Percentiles rank a stretch among this genome's conserved stretches.
Conservation (phyloP, 2,329 filamentous ascomycete species). For the Fusarium subtropicale region DNA sequence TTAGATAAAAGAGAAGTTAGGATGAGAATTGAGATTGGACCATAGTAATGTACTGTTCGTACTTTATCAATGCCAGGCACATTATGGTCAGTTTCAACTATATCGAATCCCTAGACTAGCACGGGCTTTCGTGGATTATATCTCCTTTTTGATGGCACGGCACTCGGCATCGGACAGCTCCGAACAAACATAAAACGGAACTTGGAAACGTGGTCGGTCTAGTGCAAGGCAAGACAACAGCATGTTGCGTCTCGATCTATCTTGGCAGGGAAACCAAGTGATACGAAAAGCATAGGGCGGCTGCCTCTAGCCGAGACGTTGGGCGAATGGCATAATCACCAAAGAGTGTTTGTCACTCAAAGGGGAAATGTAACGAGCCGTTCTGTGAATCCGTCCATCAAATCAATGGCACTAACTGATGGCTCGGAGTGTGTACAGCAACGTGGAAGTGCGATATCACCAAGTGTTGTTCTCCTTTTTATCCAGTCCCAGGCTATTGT, state of each 20-base stretch:
- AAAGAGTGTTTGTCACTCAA: conserved; percentile 29
- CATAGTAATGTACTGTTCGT: not conserved
- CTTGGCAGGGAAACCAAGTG: conserved; percentile 36
- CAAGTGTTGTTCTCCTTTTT: not conserved
- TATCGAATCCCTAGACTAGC: not conserved
- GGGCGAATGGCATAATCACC: conserved; percentile 19
- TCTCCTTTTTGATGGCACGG: conserved; percentile 1
- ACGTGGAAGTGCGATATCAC: conserved; percentile 8
- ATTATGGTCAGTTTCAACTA: not conserved
- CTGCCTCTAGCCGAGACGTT: conserved; percentile 34
- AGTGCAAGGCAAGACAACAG: conserved; percentile 10
- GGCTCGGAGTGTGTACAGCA: conserved; percentile 5
- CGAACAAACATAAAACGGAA: conserved; percentile 27
- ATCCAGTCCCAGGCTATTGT: not conserved
- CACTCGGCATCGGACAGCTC: conserved; percentile 27
- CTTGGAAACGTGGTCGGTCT: conserved; percentile 29
- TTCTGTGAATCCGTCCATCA: conserved; percentile 24
- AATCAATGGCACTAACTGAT: not conserved
- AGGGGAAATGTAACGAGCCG: conserved; percentile 36
- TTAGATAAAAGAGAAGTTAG: not conserved
- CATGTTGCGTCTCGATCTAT: conserved; percentile 3
- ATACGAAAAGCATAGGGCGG: conserved; percentile 29
- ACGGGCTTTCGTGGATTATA: not conserved
- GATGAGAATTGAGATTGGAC: not conserved
- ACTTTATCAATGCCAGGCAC: not conserved